Percentiles rank a stretch among this genome's conserved stretches.
These are phyloP conservation scores for Diutina mesorugosa DNA, from an alignment of 1,139 yeast species.

Conservation along the genomic window DNA sequence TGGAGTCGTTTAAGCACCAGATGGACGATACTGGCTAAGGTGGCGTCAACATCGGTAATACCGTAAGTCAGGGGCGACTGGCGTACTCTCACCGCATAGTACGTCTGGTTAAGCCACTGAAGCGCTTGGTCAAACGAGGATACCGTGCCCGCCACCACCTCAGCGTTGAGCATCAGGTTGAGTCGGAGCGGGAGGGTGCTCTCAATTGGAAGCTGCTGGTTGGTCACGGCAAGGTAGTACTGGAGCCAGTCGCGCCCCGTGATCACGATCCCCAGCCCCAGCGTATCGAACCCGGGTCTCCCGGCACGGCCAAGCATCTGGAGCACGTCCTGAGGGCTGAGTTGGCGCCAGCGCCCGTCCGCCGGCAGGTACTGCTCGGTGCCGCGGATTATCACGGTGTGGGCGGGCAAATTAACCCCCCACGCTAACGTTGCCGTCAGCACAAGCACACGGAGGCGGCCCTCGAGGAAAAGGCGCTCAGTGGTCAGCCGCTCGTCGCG, in stretches of 20 bases:
- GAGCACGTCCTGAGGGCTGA: constrained; percentile 86
- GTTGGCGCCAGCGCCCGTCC: constrained; percentile 74
- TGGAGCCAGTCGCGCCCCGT: constrained; percentile 80
- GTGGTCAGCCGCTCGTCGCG: constrained; percentile 82
- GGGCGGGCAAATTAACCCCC: constrained; percentile 97
- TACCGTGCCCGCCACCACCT: constrained; percentile 64
- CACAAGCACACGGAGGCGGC: constrained; percentile 77
- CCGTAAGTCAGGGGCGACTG: neutral
- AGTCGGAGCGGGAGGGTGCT: constrained; percentile 66
- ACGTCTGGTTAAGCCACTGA: constrained; percentile 71
- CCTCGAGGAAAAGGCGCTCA: constrained; percentile 72
- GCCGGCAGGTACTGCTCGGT: constrained; percentile 92
- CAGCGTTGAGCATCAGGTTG: constrained; percentile 77
- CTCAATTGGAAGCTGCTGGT: constrained; percentile 87
- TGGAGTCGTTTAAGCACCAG: neutral
- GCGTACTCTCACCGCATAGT: constrained; percentile 50
- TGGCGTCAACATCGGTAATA: neutral
- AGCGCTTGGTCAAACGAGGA: constrained; percentile 51
- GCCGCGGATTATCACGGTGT: constrained; percentile 89
- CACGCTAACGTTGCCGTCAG: constrained; percentile 96
- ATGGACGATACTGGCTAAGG: neutral
- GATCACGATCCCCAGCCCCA: constrained; percentile 90
- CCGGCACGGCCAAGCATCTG: constrained; percentile 99
- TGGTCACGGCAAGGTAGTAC: constrained; percentile 76
- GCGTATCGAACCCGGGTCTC: constrained; percentile 83